Base-by-base conservation (phyloP, 1,139 yeast species). In the Yamadazyma aaseri region DNA sequence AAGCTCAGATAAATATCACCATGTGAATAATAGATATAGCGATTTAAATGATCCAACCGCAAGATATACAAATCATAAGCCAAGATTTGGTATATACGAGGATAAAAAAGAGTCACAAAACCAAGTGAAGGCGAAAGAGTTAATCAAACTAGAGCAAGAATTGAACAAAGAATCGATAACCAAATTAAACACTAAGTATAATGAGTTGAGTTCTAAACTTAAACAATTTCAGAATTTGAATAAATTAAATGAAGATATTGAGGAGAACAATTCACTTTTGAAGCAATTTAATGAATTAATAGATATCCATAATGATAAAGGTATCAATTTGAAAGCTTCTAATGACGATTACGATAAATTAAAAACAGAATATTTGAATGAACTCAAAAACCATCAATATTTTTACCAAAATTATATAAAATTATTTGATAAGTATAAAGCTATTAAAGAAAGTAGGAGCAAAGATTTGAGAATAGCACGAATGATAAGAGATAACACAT, bases 361-460 rank as follows among this genome's bases (percentile, higher is more conserved):
- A 25, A 56, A 65, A 35, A 38, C 47, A n/a, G 63, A 62, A 17
- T 60, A 60, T 39, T 39, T 64, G 7, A 47, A 46, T 6, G 71
- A 66, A 37, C 44, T 65, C 20, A 46, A 50, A 16, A 55, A 50
- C 28, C 56, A 61, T 12, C 61, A 57, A 40, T 43, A 39, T 10
- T 54, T 66, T 31, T 63, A 63, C 42, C 49, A 59, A 31, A 62
- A 63, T 11, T 74, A 70, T 45, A 62, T 67, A 41, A 54, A 58
- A 34, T 56, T 74, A 20, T 63, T 66, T 20, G 47, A 59, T 30
- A 71, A 69, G 45, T 73, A 73, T 46, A 57, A 64, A 11, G 3
- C 20, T 7, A 11, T 11, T 12, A 39, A 42, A 28, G 44, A 49
- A 18, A 17, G 28, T 2, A 33, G 31, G 13, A 17, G 10, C 4